Evolutionary conservation across 768 basidiomycete genomes (phyloP), one percentile per base, ranked within the genome.

Genomic region (Infundibulicybe gibba): DNA sequence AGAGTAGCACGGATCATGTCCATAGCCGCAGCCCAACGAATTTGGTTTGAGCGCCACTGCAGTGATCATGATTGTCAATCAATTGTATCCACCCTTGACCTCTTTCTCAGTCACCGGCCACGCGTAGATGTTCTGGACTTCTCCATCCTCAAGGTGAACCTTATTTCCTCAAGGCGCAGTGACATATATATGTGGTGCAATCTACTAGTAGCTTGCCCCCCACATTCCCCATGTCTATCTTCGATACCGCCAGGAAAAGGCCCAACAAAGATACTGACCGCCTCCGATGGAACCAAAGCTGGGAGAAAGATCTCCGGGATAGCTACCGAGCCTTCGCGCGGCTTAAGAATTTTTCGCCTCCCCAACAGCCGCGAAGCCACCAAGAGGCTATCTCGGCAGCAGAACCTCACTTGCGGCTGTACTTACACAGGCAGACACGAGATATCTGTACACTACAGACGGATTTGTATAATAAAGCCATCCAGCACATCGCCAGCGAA

Each of bases 271-370:
- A 47, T 43, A 6, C n/a, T 6, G 31, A 52, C 30, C 50, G 48
- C 32, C 19, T 30, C 6, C 39, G 34, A 5, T 55, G 54, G 54
- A 55, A 55, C 39, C 16, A 38, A 12, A 55, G 51, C 41, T 55
- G 51, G 54, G 54, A 55, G 32, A 30, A 40, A 16, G 50, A 55
- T 11, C 37, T 52, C 5, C 21, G 49, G 32, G 11, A 34, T 40
- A 44, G 16, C 15, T 48, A 43, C n/a, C 40, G 47, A 19, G 41
- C 19, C 32, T 10, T 48, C 10, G 25, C 41, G 33, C 37, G 19
- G 16, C 13, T 40, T 11, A 16, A 20, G n/a, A 21, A 19, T 25
- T 14, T 32, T 11, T 33, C 35, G 15, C 19, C 32, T 5, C n/a
- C 5, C 17, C 15, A 3, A 6, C 35, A 38, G 17, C 14, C 14